Conservation (phyloP, 345 rosid species). For the Eutrema japonicum region DNA sequence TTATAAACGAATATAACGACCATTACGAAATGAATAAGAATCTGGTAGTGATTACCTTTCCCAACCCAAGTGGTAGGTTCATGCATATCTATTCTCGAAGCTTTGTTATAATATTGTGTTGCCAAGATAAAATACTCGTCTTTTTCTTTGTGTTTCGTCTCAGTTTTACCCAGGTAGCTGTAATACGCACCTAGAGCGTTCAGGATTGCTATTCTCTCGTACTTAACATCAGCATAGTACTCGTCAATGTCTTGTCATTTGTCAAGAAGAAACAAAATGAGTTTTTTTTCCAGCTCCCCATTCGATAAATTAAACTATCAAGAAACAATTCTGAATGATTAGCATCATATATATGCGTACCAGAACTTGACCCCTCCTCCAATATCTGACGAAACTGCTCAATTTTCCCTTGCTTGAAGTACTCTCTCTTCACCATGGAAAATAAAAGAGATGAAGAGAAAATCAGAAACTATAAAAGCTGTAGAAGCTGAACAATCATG, state of each 20-base stretch:
- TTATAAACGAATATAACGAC: background rate
- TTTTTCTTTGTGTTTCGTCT: constrained; percentile 83
- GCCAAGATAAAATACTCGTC: constrained; percentile 92
- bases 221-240: constrained; percentile 94
- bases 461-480: background rate
- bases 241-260: constrained; percentile 92
- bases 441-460: constrained; percentile 9
- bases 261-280: constrained; percentile 28
- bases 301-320: background rate
- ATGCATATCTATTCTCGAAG: constrained; percentile 95
- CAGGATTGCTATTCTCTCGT: constrained; percentile 94
- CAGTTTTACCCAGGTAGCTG: constrained; percentile 90
- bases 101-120: constrained; percentile 85
- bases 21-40: constrained; percentile 16
- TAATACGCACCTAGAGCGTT: constrained; percentile 95
- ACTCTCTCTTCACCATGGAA: constrained; percentile 74
- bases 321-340: background rate
- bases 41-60: constrained; percentile 59
- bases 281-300: background rate
- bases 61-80: constrained; percentile 99
- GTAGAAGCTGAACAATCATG: background rate
- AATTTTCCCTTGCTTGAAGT: constrained; percentile 92
- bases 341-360: constrained; percentile 42
- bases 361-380: constrained; percentile 97
- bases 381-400: constrained; percentile 93